A percentile compares a stretch with the other conserved stretches of the same genome.
These are phyloP conservation scores for Isatis tinctoria DNA, from an alignment of 345 rosid genomes.

Conservation along the genomic window DNA sequence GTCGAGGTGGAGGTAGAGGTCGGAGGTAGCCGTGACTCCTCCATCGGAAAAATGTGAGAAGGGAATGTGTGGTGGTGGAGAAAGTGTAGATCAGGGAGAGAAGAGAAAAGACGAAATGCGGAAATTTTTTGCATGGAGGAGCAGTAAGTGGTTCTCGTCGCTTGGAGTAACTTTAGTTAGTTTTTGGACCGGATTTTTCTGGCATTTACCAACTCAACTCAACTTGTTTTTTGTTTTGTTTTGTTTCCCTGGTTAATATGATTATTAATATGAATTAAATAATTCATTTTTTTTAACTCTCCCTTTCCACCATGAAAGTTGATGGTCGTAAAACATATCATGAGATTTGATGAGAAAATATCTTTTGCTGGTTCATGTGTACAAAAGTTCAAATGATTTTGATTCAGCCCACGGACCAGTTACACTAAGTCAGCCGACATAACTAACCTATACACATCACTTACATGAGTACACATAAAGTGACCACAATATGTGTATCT, in stretches of 20 bases:
- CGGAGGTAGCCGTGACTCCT: conserved; percentile 13
- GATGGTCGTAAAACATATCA: conserved; percentile 9
- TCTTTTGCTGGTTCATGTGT: conserved; percentile 22
- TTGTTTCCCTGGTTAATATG: background rate
- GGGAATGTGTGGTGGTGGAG: background rate
- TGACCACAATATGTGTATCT: background rate
- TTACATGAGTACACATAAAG: conserved; percentile 1
- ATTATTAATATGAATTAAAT: background rate
- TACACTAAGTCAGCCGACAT: conserved; percentile 4
- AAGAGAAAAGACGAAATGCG: background rate
- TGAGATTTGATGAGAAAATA: conserved; percentile 18
- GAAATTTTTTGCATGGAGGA: conserved; percentile 7
- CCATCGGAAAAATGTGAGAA: conserved; percentile 17
- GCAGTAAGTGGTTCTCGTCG: conserved; percentile 10
- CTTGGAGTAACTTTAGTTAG: conserved; percentile 22
- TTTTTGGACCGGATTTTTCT: conserved; percentile 7
- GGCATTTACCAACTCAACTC: conserved; percentile 20
- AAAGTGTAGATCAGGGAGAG: background rate
- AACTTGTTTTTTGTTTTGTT: background rate
- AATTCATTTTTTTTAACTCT: background rate
- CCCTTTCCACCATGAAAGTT: no score
- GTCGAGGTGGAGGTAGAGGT: background rate
- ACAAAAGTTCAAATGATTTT: conserved; percentile 21
- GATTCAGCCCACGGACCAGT: background rate
- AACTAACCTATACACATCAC: background rate